Conservation (phyloP, 2,329 filamentous ascomycete species). For the Aspergillus alliaceus region DNA sequence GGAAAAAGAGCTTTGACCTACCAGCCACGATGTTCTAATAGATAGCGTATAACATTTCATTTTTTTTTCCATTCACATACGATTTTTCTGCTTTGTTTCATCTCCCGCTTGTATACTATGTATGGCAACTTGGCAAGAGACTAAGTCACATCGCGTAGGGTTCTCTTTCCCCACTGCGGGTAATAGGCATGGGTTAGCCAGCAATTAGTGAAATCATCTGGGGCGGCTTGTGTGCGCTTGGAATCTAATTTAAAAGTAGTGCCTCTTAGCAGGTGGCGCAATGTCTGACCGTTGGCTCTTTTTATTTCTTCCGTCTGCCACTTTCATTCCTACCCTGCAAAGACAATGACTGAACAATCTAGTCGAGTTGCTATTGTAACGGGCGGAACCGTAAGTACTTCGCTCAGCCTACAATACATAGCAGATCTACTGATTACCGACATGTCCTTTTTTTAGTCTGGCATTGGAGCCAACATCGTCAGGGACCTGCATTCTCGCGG, state of each 20-base stretch:
- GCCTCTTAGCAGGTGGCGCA: neutral
- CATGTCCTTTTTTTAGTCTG: conserved; percentile 38
- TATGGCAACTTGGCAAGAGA: neutral
- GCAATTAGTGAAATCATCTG: neutral
- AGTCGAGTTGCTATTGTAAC: neutral
- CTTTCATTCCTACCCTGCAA: neutral
- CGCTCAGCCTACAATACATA: neutral
- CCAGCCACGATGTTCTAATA: neutral
- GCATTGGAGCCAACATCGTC: conserved; percentile 48
- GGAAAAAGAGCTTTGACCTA: neutral
- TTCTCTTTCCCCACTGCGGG: neutral
- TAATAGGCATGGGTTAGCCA: neutral
- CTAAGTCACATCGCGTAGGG: conserved; percentile 1
- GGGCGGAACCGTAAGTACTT: neutral
- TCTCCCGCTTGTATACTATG: too few relatives aligned
- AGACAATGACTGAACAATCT: neutral
- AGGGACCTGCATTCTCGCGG: conserved; percentile 35
- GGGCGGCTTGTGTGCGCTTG: neutral
- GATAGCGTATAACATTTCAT: too few relatives aligned
- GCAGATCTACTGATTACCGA: neutral
- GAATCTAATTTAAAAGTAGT: neutral
- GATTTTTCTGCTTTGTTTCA: neutral
- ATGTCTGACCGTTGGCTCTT: neutral
- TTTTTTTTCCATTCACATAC: too few relatives aligned
- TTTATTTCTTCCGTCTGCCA: neutral